Evolutionary conservation across 2,329 filamentous ascomycete genomes (phyloP).

Genomic region (Beauveria rudraprayagi): DNA sequence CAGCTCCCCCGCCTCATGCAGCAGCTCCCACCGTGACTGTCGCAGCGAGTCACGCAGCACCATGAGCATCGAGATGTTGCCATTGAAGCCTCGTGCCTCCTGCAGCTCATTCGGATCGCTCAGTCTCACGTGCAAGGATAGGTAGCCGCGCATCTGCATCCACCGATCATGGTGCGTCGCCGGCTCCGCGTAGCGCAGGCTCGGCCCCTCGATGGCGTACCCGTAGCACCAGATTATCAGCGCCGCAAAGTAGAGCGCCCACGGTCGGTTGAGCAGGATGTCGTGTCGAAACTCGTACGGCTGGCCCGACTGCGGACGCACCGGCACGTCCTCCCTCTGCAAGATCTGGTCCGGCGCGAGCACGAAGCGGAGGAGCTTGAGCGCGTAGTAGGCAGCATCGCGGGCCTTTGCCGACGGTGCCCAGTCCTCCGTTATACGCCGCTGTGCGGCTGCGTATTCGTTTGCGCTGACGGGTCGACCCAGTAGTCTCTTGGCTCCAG

Average conservation of each 20-base stretch:
- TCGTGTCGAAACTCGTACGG: conserved; percentile 81
- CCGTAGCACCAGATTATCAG: conserved; percentile 95
- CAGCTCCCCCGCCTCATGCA: conserved; percentile 77
- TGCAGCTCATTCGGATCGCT: conserved; percentile 70
- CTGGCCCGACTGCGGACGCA: conserved; percentile 31
- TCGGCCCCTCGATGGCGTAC: conserved; percentile 76
- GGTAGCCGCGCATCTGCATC: conserved; percentile 70
- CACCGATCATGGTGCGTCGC: conserved; percentile 57
- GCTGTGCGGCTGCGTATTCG: conserved; percentile 71
- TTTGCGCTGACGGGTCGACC: conserved; percentile 76
- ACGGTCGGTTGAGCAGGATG: conserved; percentile 81
- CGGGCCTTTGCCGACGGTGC: conserved; percentile 80
- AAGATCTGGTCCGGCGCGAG: conserved; percentile 47
- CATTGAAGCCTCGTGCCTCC: conserved; percentile 66
- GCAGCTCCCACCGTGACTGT: conserved; percentile 80
- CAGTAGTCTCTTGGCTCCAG: conserved; percentile 74
- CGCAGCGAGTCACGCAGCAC: conserved; percentile 75
- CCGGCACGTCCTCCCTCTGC: conserved; percentile 30
- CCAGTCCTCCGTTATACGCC: conserved; percentile 83
- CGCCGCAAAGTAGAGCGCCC: conserved; percentile 90
- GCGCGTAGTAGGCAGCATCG: conserved; percentile 85
- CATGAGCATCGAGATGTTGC: conserved; percentile 72
- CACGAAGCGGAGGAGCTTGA: conserved; percentile 82
- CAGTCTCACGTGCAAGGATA: conserved; percentile 64
- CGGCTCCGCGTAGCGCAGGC: conserved; percentile 36